These are phyloP conservation scores for Calycina herbarum DNA, from an alignment of 2,329 filamentous ascomycete genomes.

Conservation along the genomic window DNA sequence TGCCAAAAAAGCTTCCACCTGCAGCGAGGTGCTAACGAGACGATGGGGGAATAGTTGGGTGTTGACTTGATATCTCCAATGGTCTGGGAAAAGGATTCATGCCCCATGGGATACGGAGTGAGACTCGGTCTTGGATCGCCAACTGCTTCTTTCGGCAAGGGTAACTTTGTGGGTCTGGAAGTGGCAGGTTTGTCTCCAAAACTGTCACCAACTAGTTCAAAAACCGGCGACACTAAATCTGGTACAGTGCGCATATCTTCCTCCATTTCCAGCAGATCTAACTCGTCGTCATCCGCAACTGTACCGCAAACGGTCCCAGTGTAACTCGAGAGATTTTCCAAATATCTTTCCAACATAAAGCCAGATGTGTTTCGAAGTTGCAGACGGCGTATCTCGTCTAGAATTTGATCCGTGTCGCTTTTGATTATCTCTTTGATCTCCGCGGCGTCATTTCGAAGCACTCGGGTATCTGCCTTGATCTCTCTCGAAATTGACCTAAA, in stretches of 20 bases:
- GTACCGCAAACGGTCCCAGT: conserved; percentile 12
- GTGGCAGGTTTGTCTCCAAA: neutral
- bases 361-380: conserved; percentile 8
- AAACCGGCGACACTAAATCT: neutral
- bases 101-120: too few relatives aligned
- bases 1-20: too few relatives aligned
- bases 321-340: conserved; percentile 16
- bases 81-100: neutral
- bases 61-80: neutral
- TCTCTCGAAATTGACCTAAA: conserved; percentile 8
- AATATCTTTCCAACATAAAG: conserved; percentile 16
- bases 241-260: neutral
- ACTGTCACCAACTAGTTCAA: neutral
- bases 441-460: conserved; percentile 8
- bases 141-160: neutral
- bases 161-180: neutral
- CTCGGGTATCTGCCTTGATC: conserved; percentile 13
- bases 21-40: too few relatives aligned
- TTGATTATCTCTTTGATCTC: conserved; percentile 8
- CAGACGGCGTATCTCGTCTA: conserved; percentile 16
- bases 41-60: too few relatives aligned
- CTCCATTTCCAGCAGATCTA: neutral
- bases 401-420: conserved; percentile 13
- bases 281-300: neutral
- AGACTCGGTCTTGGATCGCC: neutral